Conservation (phyloP, 768 basidiomycete genomes). For the Exidia glandulosa region DNA sequence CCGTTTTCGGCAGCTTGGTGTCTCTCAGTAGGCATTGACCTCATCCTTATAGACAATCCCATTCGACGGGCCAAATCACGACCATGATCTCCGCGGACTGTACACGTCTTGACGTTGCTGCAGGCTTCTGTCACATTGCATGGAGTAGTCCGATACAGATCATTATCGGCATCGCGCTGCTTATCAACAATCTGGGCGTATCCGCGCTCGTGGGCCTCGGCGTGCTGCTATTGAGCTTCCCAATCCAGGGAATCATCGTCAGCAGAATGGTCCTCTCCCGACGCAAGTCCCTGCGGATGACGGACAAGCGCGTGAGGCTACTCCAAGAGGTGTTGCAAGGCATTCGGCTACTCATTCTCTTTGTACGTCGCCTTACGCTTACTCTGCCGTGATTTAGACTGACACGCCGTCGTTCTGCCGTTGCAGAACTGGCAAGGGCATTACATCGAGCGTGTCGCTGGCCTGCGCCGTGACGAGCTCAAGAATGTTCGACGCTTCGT, state of each 20-base stretch:
- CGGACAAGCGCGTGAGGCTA: conserved; percentile 54
- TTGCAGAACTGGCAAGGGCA: conserved; percentile 35
- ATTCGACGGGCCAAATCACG: conserved; percentile 57
- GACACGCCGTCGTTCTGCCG: not conserved
- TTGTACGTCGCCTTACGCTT: not conserved
- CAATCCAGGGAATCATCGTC: conserved; percentile 44
- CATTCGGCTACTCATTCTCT: conserved; percentile 38
- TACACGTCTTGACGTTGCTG: conserved; percentile 39
- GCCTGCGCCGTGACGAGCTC: conserved; percentile 20
- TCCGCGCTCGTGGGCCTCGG: not conserved
- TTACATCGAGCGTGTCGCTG: conserved; percentile 32
- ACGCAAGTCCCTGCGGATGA: conserved; percentile 47
- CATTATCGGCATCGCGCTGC: not conserved
- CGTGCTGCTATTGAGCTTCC: conserved; percentile 44
- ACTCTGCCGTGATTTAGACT: not conserved
- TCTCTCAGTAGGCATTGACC: not conserved
- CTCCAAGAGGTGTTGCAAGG: conserved; percentile 56
- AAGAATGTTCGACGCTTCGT: conserved; percentile 8
- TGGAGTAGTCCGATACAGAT: not conserved
- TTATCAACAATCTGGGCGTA: not conserved
- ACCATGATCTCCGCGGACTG: conserved; percentile 62
- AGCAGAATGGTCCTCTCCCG: conserved; percentile 40
- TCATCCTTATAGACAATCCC: conserved; percentile 44
- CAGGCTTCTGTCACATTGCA: conserved; percentile 16
- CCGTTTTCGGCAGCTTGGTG: not conserved